phyloP scores from a whole-genome alignment of 2,329 filamentous ascomycete species.

The Cytospora leucostoma region DNA sequence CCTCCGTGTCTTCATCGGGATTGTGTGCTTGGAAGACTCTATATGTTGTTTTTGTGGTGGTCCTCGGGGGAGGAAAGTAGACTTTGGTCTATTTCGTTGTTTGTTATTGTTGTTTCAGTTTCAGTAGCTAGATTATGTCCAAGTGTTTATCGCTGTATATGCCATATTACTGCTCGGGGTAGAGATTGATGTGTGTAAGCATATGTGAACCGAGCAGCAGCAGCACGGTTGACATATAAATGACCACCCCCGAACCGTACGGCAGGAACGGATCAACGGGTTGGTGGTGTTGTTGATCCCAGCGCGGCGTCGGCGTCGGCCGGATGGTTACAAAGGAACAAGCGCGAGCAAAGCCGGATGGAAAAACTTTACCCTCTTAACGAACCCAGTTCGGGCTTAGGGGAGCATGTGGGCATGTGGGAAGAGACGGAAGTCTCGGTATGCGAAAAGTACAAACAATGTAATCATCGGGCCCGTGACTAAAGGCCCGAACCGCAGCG shows the following conservation, averaged over 20 bases:
- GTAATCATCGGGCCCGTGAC: background rate
- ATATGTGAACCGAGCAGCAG: slow-evolving; percentile 5
- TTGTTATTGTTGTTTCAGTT: background rate
- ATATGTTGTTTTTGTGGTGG: background rate
- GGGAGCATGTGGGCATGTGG: slow-evolving; percentile 6
- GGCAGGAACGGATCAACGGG: slow-evolving; percentile 4
- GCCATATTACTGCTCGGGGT: background rate
- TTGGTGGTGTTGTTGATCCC: slow-evolving; percentile 1
- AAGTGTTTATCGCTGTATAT: background rate
- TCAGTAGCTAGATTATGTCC: background rate
- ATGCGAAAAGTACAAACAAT: slow-evolving; percentile 1
- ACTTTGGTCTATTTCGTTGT: too few relatives aligned
- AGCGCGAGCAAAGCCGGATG: slow-evolving; percentile 3
- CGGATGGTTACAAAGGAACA: background rate
- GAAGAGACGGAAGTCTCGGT: slow-evolving; percentile 18
- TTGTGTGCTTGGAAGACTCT: background rate
- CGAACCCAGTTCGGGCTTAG: slow-evolving; percentile 7
- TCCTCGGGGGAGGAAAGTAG: too few relatives aligned
- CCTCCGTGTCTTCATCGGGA: slow-evolving; percentile 20
- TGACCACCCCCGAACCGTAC: background rate
- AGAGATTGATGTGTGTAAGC: background rate
- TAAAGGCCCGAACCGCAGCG: too few relatives aligned
- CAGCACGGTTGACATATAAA: slow-evolving; percentile 6
- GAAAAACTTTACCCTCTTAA: background rate
- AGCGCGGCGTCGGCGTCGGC: background rate